A percentile compares a stretch with the other conserved stretches of the same genome.
These are phyloP conservation scores for Neurospora hispaniola DNA, from an alignment of 495 filamentous ascomycete species.

Conservation along the genomic window DNA sequence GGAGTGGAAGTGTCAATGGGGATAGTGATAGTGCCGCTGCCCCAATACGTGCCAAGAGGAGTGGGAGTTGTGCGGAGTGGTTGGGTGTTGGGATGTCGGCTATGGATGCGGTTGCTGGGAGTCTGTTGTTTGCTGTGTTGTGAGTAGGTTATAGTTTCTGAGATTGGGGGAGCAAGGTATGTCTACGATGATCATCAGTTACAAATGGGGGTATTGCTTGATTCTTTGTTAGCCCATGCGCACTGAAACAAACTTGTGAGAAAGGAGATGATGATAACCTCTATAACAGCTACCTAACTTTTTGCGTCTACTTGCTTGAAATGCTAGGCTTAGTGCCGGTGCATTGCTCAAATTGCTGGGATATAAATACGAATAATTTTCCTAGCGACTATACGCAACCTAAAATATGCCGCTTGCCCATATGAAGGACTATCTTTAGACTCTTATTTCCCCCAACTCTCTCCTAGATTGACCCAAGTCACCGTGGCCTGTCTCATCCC, in stretches of 20 bases:
- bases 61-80: slow-evolving; percentile 1
- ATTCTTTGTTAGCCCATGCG: neutral
- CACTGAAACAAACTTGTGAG: neutral
- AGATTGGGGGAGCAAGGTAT: neutral
- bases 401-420: no score
- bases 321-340: no score
- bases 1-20: neutral
- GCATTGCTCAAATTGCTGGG: no score
- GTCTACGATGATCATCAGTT: neutral
- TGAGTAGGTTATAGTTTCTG: neutral
- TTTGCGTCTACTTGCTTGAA: no score
- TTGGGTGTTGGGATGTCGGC: slow-evolving; percentile 2
- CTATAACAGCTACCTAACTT: neutral
- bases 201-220: neutral
- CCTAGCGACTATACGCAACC: no score
- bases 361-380: no score
- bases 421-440: no score
- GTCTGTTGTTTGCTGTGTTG: slow-evolving; percentile 1
- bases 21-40: slow-evolving; percentile 3
- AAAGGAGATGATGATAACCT: neutral
- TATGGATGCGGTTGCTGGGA: slow-evolving; percentile 1
- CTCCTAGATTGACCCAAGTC: neutral
- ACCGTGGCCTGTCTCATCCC: neutral
- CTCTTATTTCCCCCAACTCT: neutral
- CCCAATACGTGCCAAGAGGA: neutral